These are phyloP conservation scores for Trichosporon sp. DNA, from an alignment of 1,284 basidiomycete species.

Conservation along the genomic window DNA sequence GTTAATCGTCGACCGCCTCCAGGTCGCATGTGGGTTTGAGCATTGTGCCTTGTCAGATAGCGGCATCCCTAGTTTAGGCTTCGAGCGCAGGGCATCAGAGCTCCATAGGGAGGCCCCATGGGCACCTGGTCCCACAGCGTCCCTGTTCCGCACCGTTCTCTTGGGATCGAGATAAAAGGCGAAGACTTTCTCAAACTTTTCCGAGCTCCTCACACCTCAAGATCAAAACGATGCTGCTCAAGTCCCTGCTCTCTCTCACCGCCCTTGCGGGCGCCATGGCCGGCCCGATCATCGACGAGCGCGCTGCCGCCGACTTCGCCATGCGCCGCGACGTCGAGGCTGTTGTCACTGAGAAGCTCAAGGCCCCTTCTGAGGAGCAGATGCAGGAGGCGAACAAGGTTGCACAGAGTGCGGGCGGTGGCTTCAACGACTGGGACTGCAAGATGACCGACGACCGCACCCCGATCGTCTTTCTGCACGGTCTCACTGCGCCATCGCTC, in stretches of 20 bases:
- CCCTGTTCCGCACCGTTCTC: not conserved
- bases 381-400: not conserved
- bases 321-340: not conserved
- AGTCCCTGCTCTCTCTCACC: not conserved
- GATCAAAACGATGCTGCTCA: not conserved
- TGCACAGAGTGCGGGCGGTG: not conserved
- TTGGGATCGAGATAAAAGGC: not conserved
- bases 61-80: not conserved
- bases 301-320: not conserved
- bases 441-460: not conserved
- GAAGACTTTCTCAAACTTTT: not conserved
- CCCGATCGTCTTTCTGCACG: slow-evolving; percentile 23
- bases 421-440: slow-evolving; percentile 23
- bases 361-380: not conserved
- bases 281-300: not conserved
- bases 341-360: no score
- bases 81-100: not conserved
- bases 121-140: not conserved
- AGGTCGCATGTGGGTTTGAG: slow-evolving; percentile 1
- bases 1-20: not conserved
- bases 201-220: not conserved
- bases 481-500: not conserved
- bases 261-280: not conserved
- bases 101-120: not conserved
- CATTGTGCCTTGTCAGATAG: not conserved